phyloP scores from a whole-genome alignment of 2,329 filamentous ascomycete species.

The Dothiorella sarmentorum region DNA sequence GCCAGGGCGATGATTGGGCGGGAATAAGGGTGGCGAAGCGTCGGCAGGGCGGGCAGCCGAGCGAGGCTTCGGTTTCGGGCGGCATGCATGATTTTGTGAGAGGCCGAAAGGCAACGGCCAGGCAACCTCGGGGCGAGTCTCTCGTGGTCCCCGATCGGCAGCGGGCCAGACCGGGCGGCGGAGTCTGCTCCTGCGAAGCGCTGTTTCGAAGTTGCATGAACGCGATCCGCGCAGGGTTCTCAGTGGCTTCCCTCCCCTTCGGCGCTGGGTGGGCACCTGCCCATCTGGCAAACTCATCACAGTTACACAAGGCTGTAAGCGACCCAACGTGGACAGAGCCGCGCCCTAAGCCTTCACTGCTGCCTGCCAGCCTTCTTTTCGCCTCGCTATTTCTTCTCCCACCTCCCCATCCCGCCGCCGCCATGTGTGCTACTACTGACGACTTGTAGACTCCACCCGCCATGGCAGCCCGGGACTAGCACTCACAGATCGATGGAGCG shows the following conservation, averaged over 20 bases:
- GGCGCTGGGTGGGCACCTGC: slow-evolving; percentile 7
- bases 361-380: not conserved
- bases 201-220: slow-evolving; percentile 12
- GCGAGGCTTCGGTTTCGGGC: not conserved
- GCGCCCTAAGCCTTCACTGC: not conserved
- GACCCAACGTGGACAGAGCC: not conserved
- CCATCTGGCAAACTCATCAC: not conserved
- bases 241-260: not conserved
- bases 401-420: not conserved
- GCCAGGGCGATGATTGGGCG: not conserved
- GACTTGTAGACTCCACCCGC: not conserved
- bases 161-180: slow-evolving; percentile 1
- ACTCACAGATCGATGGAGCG: not conserved
- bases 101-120: not conserved
- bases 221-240: slow-evolving; percentile 1
- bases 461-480: not conserved
- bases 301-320: slow-evolving; percentile 11
- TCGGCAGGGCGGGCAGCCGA: not conserved
- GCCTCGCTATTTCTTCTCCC: not conserved
- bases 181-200: not conserved
- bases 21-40: slow-evolving; percentile 1
- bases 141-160: too few species aligned
- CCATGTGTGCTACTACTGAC: not conserved
- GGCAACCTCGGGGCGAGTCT: not conserved
- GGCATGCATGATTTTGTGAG: not conserved